Base-by-base conservation (phyloP, 257 asterid species). In the Craterostigma plantagineum region DNA sequence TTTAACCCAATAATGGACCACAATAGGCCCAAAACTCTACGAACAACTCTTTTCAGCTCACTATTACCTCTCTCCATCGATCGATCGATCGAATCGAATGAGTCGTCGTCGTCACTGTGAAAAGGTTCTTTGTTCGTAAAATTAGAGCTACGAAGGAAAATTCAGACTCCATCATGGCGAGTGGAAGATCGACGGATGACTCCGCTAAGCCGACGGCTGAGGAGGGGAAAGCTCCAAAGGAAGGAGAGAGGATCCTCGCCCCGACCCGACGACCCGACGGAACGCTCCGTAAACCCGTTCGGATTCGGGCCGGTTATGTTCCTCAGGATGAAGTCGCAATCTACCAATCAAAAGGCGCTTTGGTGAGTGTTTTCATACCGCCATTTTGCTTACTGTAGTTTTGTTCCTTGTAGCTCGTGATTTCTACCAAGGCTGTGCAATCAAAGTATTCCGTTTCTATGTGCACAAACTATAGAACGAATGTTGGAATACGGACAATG, bases 201-300 rank as follows among this genome's bases (percentile, higher is more conserved):
- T 48, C 50, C 34, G 39, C 53, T 38, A 52, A 49, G 42, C 16
- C 53, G 42, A 63, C 54, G 35, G 76, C 69, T 35, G 73, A 70
- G 65, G 66, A 54, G 34, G 50, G 58, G 41, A 65, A 63, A 82
- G 63, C 86, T 86, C 91, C 68, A 63, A 82, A 76, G 62, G 83
- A 76, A 53, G 95, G 92, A 18, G 95, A 76, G 64, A 67, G 95
- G 49, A 49, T 87, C 50, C 54, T 87, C 16, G 86, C 65, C 34
- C 81, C 98, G 34, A 79, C 98, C 45, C 84, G 91, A 35, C 67
- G 98, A 3, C 98, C 95, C 45, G 95, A 87, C 66, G 98, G 98
- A 13, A 68, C 86, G 46, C 70, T 71, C 51, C 95, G 98, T 12
- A 87, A 87, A 63, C 83, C 95, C 14, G 69, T 82, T 50, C 85